phyloP scores from a whole-genome alignment of 305 asterid species.

The Caryopteris hybrid region DNA sequence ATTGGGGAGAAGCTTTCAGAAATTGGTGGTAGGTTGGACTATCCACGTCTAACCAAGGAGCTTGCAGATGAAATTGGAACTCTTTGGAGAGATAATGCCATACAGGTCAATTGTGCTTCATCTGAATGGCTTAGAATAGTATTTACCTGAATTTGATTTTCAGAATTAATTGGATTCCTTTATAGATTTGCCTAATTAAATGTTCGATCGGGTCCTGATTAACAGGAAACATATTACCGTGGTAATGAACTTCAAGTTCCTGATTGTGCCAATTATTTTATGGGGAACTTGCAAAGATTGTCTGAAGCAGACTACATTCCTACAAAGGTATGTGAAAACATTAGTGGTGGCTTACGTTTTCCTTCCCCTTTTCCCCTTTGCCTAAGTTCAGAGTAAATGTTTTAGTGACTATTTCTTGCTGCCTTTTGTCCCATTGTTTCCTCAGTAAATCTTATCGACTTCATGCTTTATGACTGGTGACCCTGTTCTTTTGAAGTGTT shows the following conservation, averaged over 20 bases:
- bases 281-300: slow-evolving; percentile 84
- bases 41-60: slow-evolving; percentile 70
- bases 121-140: slow-evolving; percentile 11
- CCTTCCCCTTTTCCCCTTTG: slow-evolving; percentile 2
- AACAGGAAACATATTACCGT: slow-evolving; percentile 73
- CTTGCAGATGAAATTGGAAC: slow-evolving; percentile 68
- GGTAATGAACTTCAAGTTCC: slow-evolving; percentile 97
- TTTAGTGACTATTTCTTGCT: neutral
- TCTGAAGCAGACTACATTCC: slow-evolving; percentile 78
- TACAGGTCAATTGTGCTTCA: slow-evolving; percentile 54
- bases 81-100: slow-evolving; percentile 89
- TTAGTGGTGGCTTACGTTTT: neutral
- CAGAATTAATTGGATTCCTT: neutral
- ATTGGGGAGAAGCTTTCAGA: slow-evolving; percentile 83
- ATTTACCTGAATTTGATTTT: neutral
- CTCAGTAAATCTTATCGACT: neutral
- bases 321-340: slow-evolving; percentile 60
- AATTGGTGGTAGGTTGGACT: slow-evolving; percentile 82
- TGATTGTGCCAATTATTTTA: slow-evolving; percentile 86
- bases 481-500: neutral
- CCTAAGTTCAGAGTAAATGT: neutral
- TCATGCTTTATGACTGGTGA: neutral
- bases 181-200: neutral
- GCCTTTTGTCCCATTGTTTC: neutral
- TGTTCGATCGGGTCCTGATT: slow-evolving; percentile 25